phyloP scores from a whole-genome alignment of 129 eudicot species.

The Ambrosia trifida region DNA sequence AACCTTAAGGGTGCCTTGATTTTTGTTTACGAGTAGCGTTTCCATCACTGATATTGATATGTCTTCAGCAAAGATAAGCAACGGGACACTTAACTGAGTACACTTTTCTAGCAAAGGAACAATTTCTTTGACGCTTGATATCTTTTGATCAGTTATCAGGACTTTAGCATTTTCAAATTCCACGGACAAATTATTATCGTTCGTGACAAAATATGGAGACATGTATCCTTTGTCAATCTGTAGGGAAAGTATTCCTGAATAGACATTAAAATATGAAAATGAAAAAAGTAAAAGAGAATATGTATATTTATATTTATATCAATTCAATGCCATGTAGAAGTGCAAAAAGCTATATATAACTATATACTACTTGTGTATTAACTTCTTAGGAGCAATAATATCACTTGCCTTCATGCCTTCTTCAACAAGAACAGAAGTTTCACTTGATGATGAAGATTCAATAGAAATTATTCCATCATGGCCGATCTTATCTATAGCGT shows the following conservation, averaged over 20 bases:
- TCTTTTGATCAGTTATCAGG: constrained; percentile 85
- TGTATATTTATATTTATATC: neutral
- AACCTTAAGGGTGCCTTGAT: constrained; percentile 59
- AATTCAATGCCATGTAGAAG: too few species aligned
- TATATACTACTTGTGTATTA: neutral
- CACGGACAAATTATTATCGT: constrained; percentile 63
- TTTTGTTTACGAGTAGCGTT: constrained; percentile 65
- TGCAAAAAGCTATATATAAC: neutral
- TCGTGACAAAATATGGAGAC: constrained; percentile 73
- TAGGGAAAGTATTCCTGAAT: constrained; percentile 57
- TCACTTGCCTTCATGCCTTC: constrained; percentile 94
- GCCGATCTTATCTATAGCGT: constrained; percentile 74
- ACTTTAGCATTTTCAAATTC: constrained; percentile 83
- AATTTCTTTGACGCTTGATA: constrained; percentile 63
- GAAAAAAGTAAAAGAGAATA: constrained; percentile 34
- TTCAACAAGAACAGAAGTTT: constrained; percentile 72
- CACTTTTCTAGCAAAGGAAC: constrained; percentile 82
- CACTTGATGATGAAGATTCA: constrained; percentile 76
- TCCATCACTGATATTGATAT: constrained; percentile 65
- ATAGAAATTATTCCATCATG: constrained; percentile 79
- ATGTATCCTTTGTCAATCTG: constrained; percentile 96
- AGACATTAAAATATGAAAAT: constrained; percentile 45
- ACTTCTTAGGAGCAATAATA: neutral
- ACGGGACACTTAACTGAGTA: constrained; percentile 79
- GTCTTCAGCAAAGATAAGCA: constrained; percentile 84